A percentile compares a stretch with the other conserved stretches of the same genome.
phyloP scores from a whole-genome alignment of 73 alveolate genomes.

The Symbiodinium pilosum region DNA sequence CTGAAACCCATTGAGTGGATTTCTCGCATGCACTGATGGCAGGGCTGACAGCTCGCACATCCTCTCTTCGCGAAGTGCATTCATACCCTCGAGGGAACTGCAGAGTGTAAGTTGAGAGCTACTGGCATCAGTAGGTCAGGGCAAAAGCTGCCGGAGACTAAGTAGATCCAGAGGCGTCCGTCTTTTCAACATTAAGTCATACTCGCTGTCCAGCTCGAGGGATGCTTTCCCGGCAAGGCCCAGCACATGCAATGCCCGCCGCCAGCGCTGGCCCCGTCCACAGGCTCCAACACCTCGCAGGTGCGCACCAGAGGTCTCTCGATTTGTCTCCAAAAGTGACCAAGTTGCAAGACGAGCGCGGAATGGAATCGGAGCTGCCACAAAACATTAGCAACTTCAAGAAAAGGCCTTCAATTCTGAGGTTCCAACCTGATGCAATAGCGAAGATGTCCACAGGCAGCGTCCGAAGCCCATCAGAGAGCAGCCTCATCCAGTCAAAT shows the following conservation, averaged over 20 bases:
- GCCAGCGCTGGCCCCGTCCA: constrained; percentile 35
- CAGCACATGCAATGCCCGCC: constrained; percentile 40
- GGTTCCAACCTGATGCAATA: neutral
- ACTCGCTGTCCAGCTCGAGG: constrained; percentile 27
- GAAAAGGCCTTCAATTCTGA: neutral
- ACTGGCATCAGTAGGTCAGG: too few relatives aligned
- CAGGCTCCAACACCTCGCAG: constrained; percentile 31
- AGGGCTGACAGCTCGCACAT: constrained; percentile 25
- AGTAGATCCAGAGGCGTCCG: too few relatives aligned
- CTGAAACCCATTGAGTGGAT: constrained; percentile 43
- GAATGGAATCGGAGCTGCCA: neutral
- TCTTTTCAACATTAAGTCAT: neutral
- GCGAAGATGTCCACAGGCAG: neutral
- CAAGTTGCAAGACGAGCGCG: neutral
- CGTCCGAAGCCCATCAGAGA: neutral
- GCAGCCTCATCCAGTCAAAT: neutral
- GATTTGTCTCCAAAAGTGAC: neutral
- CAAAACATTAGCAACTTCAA: neutral
- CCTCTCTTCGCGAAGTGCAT: too few relatives aligned
- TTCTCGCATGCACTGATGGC: constrained; percentile 43
- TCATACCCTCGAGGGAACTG: too few relatives aligned
- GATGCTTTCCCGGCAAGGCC: neutral
- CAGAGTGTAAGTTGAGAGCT: too few relatives aligned
- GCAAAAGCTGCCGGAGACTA: too few relatives aligned
- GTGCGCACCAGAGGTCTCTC: neutral